Conservation (phyloP, 2,329 filamentous ascomycete genomes). For the Myrmaecium sp. region DNA sequence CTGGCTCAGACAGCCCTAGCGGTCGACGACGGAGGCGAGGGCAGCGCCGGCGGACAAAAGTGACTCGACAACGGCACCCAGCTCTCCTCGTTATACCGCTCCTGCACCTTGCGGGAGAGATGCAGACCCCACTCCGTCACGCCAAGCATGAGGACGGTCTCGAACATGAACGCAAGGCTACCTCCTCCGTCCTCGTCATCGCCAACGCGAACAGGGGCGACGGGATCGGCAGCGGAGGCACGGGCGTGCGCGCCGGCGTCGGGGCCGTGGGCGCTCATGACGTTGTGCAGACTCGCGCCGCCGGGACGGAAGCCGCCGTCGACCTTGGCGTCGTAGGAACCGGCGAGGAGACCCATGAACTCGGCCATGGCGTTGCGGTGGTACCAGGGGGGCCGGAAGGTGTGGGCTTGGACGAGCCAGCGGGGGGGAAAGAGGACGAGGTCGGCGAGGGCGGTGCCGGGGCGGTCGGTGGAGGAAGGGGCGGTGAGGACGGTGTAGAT, state of each 20-base stretch:
- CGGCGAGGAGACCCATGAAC: constrained; percentile 49
- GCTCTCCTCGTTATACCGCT: constrained; percentile 63
- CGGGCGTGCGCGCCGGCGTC: constrained; percentile 42
- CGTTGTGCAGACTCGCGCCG: constrained; percentile 51
- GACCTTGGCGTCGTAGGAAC: constrained; percentile 44
- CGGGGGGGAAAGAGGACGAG: constrained; percentile 58
- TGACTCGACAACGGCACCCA: constrained; percentile 43
- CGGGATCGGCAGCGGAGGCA: constrained; percentile 35
- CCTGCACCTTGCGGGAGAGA: constrained; percentile 52
- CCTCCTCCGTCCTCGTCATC: too few species aligned
- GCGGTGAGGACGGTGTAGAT: constrained; percentile 52
- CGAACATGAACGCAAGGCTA: constrained; percentile 53
- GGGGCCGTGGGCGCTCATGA: constrained; percentile 56
- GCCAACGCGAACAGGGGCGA: constrained; percentile 42
- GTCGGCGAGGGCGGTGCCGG: constrained; percentile 43
- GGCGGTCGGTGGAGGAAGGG: constrained; percentile 36
- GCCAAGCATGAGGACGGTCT: constrained; percentile 50
- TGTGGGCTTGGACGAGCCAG: constrained; percentile 37
- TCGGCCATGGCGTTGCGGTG: constrained; percentile 55
- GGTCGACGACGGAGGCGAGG: too few species aligned
- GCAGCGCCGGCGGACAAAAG: too few species aligned
- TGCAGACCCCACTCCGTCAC: constrained; percentile 58
- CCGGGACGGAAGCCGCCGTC: constrained; percentile 43
- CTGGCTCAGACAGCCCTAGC: too few species aligned
- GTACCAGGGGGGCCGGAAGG: constrained; percentile 54